Percentiles rank a stretch among this genome's conserved stretches.
Evolutionary conservation across 1,284 basidiomycete species (phyloP).

Genomic region (Athelia psychrophila): DNA sequence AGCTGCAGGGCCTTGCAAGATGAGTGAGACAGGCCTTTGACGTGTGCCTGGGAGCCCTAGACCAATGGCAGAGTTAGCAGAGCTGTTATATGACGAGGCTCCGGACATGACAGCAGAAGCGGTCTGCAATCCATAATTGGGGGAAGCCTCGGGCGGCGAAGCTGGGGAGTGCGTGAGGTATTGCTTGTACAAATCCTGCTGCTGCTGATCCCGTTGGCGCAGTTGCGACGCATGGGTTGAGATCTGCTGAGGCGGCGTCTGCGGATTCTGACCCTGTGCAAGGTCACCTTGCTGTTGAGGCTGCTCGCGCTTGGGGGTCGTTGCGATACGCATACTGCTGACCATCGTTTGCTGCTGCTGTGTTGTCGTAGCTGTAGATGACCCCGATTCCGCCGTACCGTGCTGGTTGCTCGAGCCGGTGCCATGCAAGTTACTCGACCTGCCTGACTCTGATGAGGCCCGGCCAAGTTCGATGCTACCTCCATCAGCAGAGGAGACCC

Average conservation of each 20-base stretch:
- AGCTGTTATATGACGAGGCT: constrained; percentile 34
- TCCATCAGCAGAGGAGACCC: constrained; percentile 40
- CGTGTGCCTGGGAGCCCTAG: constrained; percentile 50
- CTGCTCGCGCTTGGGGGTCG: constrained; percentile 32
- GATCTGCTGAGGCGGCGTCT: constrained; percentile 26
- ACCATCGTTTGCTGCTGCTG: constrained; percentile 39
- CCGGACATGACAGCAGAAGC: constrained; percentile 53
- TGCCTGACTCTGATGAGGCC: constrained; percentile 52
- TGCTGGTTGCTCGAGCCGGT: constrained; percentile 20
- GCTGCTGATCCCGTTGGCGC: constrained; percentile 84
- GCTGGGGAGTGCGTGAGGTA: constrained; percentile 82
- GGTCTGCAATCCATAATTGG: constrained; percentile 57
- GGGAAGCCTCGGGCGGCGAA: constrained; percentile 65
- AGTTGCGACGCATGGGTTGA: constrained; percentile 56
- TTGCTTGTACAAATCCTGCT: constrained; percentile 86
- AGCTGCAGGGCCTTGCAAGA: constrained; percentile 56
- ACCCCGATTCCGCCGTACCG: constrained; percentile 22
- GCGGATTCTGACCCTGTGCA: constrained; percentile 24
- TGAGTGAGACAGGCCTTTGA: constrained; percentile 69
- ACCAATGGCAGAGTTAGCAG: constrained; percentile 33
- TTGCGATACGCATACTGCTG: not conserved
- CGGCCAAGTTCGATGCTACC: constrained; percentile 26
- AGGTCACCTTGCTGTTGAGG: constrained; percentile 37
- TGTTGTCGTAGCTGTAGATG: constrained; percentile 46
- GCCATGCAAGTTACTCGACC: constrained; percentile 29